Base-by-base conservation (phyloP, 257 asterid species). In the Rauvolfia tetraphylla region DNA sequence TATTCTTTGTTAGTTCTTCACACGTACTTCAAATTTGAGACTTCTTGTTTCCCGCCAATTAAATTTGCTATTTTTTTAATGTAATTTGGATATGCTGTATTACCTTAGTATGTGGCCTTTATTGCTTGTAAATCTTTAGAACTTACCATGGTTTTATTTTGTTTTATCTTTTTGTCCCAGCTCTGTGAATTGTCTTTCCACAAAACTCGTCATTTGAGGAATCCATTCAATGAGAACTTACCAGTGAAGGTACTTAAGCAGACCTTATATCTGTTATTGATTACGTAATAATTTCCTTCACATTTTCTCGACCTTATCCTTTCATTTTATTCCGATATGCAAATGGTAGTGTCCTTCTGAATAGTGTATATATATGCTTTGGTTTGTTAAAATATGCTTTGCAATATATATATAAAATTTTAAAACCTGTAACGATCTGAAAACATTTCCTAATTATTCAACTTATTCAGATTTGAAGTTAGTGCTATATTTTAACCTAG, bases 101-200 rank as follows among this genome's bases (percentile, higher is more conserved):
- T 67, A 59, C 33, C 33, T 74, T 53, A 38, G 44, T 53, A 15
- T 67, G 75, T 36, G 31, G 23, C 34, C 53, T 15, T n/a, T 59
- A 41, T 27, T 29, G 13, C 18, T 3, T 34, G 22, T 71, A 46
- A 49, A 27, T 42, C 34, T 27, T 71, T 20, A 41, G 62, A 20
- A 46, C 75, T 71, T 8, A 31, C 42, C 17, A 23, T 10, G 3
- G 36, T 58, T 14, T n/a, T 49, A 17, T 46, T 71, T 75, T 85
- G 90, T 59, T 59, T n/a, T n/a, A n/a, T n/a, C n/a, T n/a, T n/a
- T n/a, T n/a, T n/a, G n/a, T n/a, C n/a, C n/a, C 98, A 93, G 98
- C 97, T 93, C 59, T 83, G 97, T 84, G 98, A 93, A 89, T 76
- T 93, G 85, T 91, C 97, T 79, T 93, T 93, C 83, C 88, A 93